A percentile compares a stretch with the other conserved stretches of the same genome.
Conservation (phyloP, 2,329 filamentous ascomycete species). For the Aspergillus latus region DNA sequence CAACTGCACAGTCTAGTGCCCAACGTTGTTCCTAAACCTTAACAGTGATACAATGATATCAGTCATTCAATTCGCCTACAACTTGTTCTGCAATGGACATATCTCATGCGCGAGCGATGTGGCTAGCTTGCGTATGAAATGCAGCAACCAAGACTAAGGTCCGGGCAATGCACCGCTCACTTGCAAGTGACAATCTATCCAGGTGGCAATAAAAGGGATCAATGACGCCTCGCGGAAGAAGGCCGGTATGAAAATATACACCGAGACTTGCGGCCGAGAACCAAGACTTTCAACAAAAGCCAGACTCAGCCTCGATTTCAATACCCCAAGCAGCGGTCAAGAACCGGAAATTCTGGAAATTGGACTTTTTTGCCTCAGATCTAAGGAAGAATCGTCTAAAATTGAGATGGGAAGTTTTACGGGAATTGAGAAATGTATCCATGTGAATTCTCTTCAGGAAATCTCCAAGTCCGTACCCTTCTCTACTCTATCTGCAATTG, state of each 20-base stretch:
- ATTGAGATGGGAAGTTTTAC: background rate
- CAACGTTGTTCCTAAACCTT: conserved; percentile 2
- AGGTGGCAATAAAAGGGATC: background rate
- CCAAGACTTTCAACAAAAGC: background rate
- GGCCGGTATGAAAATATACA: background rate
- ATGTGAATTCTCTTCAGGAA: background rate
- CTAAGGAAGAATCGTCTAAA: background rate
- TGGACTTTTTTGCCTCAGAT: background rate
- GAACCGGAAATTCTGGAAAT: background rate
- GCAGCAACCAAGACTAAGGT: background rate
- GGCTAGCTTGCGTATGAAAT: background rate
- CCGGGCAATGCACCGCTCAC: background rate
- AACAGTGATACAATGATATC: background rate
- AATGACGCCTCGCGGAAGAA: background rate
- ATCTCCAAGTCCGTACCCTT: background rate
- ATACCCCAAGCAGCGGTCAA: conserved; percentile 6
- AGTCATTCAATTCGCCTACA: background rate
- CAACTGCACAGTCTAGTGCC: conserved; percentile 6
- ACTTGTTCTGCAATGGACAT: background rate
- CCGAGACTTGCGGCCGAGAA: background rate
- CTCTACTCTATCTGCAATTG: background rate
- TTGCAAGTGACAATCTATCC: background rate
- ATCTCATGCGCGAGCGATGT: background rate
- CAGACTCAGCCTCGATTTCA: background rate
- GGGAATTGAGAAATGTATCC: background rate